Base-by-base conservation (phyloP, 768 basidiomycete species). In the Naganishia onofrii region DNA sequence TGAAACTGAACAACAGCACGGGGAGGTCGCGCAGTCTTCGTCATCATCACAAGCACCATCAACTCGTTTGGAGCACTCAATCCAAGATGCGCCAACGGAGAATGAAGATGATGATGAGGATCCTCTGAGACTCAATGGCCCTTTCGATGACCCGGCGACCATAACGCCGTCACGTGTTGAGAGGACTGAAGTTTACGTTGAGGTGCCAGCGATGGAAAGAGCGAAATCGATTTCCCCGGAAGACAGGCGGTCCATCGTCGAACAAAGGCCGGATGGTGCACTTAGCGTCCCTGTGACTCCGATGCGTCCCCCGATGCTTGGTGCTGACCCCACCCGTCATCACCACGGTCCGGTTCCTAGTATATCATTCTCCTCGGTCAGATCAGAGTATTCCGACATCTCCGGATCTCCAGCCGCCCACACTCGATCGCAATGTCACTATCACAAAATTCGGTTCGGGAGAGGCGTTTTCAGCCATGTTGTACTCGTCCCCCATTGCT, bases 381-480 rank as follows among this genome's bases (percentile, higher is more conserved):
- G 54, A 31, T 34, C 28, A 31, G 68, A 46, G 19, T 17, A 32
- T 36, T n/a, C 38, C 38, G 60, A 63, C 21, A 42, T 63, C 9
- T 63, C 60, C n/a, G 60, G 60, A 29, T 63, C 60, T 3, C 69
- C 69, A 19, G 69, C 69, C 26, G 60, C 58, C 5, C 51, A 56
- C 36, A 80, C 77, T 23, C 74, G 79, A 23, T 78, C 77, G 0
- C 77, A 78, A 29, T 80, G 79, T 69, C 67, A 51, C 28, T 80
- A 80, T 58, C 75, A 75, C 63, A 78, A 78, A 44, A 51, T 70
- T 19, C 65, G 57, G 53, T 71, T 80, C 29, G 69, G 53, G 3
- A 13, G 36, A 52, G 69, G 69, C 21, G 63, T 36, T n/a, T 38
- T 46, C 53, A 51, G 58, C 21, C 69, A 65, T 51, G 52, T 51